Evolutionary conservation across 192 early-diverging fungal species (phyloP).

Genomic region (Gamsiella multidivaricata): DNA sequence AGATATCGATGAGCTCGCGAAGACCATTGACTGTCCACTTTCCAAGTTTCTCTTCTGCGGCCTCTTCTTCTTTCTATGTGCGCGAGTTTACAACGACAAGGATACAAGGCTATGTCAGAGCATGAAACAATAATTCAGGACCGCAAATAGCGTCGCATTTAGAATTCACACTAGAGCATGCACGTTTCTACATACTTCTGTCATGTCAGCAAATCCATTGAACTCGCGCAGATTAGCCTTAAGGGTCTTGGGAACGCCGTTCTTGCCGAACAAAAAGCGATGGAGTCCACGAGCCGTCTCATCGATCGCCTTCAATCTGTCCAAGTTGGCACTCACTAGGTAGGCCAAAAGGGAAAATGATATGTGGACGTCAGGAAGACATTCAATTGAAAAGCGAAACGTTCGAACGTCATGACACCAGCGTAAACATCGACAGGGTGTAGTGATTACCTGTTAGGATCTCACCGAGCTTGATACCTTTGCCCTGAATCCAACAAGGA

Average conservation of each 20-base stretch:
- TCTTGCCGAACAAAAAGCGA: slow-evolving; percentile 29
- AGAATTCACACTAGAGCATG: not conserved
- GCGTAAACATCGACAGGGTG: no score
- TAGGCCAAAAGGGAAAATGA: not conserved
- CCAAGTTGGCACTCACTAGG: slow-evolving; percentile 22
- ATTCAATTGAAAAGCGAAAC: no score
- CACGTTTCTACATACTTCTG: slow-evolving; percentile 13
- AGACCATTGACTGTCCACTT: slow-evolving; percentile 23
- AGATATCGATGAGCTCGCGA: slow-evolving; percentile 28
- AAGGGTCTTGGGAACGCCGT: slow-evolving; percentile 22
- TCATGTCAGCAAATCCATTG: slow-evolving; percentile 22
- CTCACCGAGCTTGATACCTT: slow-evolving; percentile 25
- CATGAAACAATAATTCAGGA: not conserved
- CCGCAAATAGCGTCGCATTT: no score
- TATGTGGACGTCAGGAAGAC: not conserved
- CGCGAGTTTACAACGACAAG: not conserved
- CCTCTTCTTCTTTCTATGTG: slow-evolving; percentile 38
- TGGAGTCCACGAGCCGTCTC: slow-evolving; percentile 24
- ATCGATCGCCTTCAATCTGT: slow-evolving; percentile 33
- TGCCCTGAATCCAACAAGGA: not conserved
- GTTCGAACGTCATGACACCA: no score
- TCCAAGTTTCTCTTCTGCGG: slow-evolving; percentile 16
- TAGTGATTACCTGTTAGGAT: slow-evolving; percentile 21
- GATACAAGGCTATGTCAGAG: not conserved
- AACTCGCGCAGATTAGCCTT: slow-evolving; percentile 32